A percentile compares a stretch with the other conserved stretches of the same genome.
These are phyloP conservation scores for Xerocomus amazonicus DNA, from an alignment of 1,284 basidiomycete genomes.

Conservation along the genomic window DNA sequence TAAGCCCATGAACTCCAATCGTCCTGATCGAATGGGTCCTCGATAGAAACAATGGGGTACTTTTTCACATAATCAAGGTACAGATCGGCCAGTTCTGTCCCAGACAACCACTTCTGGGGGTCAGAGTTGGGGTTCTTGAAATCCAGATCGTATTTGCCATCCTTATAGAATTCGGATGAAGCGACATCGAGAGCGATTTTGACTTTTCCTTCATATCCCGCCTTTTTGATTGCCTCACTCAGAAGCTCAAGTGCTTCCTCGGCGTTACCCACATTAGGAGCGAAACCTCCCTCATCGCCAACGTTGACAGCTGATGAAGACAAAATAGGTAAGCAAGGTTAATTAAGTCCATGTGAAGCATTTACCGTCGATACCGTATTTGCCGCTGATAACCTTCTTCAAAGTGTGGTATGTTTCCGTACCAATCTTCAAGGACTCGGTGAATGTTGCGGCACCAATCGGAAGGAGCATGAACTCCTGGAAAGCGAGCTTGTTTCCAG, in stretches of 20 bases:
- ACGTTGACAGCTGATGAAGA: slow-evolving; percentile 84
- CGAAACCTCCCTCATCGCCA: slow-evolving; percentile 99
- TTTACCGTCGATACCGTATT: slow-evolving; percentile 98
- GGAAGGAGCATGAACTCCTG: slow-evolving; percentile 99
- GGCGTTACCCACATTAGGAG: slow-evolving; percentile 95
- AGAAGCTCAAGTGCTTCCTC: slow-evolving; percentile 98
- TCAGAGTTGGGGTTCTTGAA: slow-evolving; percentile 99
- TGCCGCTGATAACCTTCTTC: slow-evolving; percentile 99
- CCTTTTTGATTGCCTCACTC: slow-evolving; percentile 93
- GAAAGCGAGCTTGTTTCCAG: slow-evolving; percentile 99
- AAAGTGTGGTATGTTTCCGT: slow-evolving; percentile 98
- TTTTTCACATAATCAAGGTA: slow-evolving; percentile 86
- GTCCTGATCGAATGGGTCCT: slow-evolving; percentile 99
- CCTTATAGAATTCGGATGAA: slow-evolving; percentile 99
- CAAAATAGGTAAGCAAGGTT: slow-evolving; percentile 5
- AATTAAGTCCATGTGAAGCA: slow-evolving; percentile 8
- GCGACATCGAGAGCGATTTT: slow-evolving; percentile 99
- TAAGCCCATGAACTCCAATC: slow-evolving; percentile 98
- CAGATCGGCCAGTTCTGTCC: slow-evolving; percentile 89
- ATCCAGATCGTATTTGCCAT: slow-evolving; percentile 99
- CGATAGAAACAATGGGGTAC: slow-evolving; percentile 96
- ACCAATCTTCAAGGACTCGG: slow-evolving; percentile 98
- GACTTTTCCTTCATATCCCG: slow-evolving; percentile 97
- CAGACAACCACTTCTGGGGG: slow-evolving; percentile 92
- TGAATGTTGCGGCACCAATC: slow-evolving; percentile 88